These are phyloP conservation scores for Aquilaria malaccensis DNA, from an alignment of 345 rosid species.

Conservation along the genomic window DNA sequence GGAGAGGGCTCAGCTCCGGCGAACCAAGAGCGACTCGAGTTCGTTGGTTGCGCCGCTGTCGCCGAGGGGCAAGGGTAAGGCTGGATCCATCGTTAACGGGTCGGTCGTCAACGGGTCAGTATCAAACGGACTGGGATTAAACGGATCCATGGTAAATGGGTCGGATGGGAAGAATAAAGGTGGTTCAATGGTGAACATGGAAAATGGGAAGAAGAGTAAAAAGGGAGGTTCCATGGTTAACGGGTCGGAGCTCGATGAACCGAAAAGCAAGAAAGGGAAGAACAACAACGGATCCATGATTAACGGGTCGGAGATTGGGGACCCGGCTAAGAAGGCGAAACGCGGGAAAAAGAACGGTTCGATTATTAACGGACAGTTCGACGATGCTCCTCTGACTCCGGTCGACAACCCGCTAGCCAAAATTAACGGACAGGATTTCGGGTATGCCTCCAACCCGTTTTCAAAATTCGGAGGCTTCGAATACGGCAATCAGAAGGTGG, in stretches of 20 bases:
- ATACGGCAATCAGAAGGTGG: conserved; percentile 25
- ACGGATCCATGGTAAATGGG: conserved; percentile 29
- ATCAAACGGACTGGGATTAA: conserved; percentile 15
- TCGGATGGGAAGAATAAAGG: conserved; percentile 17
- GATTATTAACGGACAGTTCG: not conserved
- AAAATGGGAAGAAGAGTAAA: conserved; percentile 8
- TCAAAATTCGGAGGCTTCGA: conserved; percentile 11
- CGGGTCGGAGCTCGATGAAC: conserved; percentile 2
- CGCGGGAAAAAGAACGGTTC: conserved; percentile 1
- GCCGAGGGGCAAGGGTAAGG: conserved; percentile 18
- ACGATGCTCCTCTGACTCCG: not conserved
- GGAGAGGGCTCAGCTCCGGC: conserved; percentile 45
- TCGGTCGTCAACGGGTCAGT: conserved; percentile 21
- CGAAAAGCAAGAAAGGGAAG: not conserved
- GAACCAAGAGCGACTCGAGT: conserved; percentile 74
- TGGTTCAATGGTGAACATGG: conserved; percentile 9
- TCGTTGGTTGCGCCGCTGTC: conserved; percentile 36
- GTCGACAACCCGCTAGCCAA: not conserved
- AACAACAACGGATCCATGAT: conserved; percentile 1
- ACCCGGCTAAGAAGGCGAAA: not conserved
- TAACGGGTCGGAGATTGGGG: conserved; percentile 5
- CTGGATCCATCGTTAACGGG: conserved; percentile 1
- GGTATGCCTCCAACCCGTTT: not conserved
- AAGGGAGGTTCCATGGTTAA: conserved; percentile 2
- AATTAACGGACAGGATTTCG: conserved; percentile 9